Percentiles rank a stretch among this genome's conserved stretches.
Evolutionary conservation across 495 filamentous ascomycete genomes (phyloP).

Genomic region (Lentithecium fluviatile): DNA sequence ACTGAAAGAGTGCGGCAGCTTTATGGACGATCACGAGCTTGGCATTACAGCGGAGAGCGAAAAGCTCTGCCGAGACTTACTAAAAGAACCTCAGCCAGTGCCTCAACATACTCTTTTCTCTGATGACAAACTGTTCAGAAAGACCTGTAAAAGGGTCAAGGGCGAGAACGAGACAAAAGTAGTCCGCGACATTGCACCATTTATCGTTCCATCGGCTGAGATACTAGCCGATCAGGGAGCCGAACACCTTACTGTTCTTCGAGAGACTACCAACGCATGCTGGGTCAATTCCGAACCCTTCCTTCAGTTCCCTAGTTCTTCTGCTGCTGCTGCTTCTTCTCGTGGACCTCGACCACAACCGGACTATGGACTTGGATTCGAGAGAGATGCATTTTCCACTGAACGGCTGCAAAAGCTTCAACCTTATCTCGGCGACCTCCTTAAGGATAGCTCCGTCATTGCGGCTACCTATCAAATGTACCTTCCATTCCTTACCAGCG

Average conservation of each 20-base stretch:
- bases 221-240: conserved; percentile 16
- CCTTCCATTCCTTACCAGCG: conserved; percentile 30
- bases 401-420: conserved; percentile 22
- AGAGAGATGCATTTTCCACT: conserved; percentile 15
- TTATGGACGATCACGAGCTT: neutral
- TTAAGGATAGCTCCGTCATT: conserved; percentile 15
- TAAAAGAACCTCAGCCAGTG: neutral
- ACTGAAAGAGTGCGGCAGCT: neutral
- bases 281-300: conserved; percentile 21
- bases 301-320: conserved; percentile 5
- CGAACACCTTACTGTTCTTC: conserved; percentile 20
- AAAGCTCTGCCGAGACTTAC: conserved; percentile 6
- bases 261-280: conserved; percentile 25
- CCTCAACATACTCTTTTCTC: conserved; percentile 8
- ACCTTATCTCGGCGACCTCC: conserved; percentile 15
- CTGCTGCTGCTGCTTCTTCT: neutral
- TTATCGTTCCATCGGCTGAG: conserved; percentile 25
- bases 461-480: conserved; percentile 32
- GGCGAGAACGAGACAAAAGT: conserved; percentile 25
- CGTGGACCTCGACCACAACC: conserved; percentile 13
- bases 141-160: conserved; percentile 16
- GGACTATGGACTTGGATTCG: conserved; percentile 18
- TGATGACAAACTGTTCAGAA: conserved; percentile 21
- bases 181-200: conserved; percentile 16
- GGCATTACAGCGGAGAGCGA: conserved; percentile 4